phyloP scores from a whole-genome alignment of 768 basidiomycete species.

The Ramaria sp. region DNA sequence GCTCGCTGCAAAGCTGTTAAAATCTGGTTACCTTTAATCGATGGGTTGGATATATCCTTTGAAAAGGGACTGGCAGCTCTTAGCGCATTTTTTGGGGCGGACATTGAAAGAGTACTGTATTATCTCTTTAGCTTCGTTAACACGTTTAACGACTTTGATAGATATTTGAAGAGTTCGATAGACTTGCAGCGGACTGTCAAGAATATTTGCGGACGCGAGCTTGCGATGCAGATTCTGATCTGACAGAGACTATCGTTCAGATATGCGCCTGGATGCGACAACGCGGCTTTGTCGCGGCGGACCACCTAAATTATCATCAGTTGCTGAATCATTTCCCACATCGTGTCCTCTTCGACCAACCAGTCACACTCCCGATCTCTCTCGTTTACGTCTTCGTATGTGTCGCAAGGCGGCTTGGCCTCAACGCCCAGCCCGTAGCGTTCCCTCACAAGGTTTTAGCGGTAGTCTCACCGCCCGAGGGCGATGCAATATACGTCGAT shows the following conservation, averaged over 20 bases:
- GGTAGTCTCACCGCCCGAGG: conserved; percentile 31
- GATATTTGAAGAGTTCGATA: conserved; percentile 30
- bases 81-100: conserved; percentile 40
- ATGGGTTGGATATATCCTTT: conserved; percentile 20
- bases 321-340: conserved; percentile 52
- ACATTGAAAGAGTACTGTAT: conserved; percentile 30
- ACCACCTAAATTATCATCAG: conserved; percentile 29
- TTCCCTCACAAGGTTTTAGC: conserved; percentile 47
- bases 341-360: conserved; percentile 38
- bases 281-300: conserved; percentile 28
- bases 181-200: conserved; percentile 30
- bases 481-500: conserved; percentile 34
- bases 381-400: conserved; percentile 48
- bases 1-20: conserved; percentile 29
- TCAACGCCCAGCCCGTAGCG: conserved; percentile 41
- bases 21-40: conserved; percentile 23
- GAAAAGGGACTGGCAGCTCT: conserved; percentile 37
- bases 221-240: conserved; percentile 21
- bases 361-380: conserved; percentile 45
- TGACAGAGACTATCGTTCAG: conserved; percentile 25
- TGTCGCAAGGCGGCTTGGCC: conserved; percentile 38
- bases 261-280: conserved; percentile 42
- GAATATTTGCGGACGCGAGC: conserved; percentile 22
- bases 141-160: conserved; percentile 15
- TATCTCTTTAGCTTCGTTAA: not conserved